A percentile compares a stretch with the other conserved stretches of the same genome.
phyloP scores from a whole-genome alignment of 352 stramenopile species.

The Phytophthora rubi region DNA sequence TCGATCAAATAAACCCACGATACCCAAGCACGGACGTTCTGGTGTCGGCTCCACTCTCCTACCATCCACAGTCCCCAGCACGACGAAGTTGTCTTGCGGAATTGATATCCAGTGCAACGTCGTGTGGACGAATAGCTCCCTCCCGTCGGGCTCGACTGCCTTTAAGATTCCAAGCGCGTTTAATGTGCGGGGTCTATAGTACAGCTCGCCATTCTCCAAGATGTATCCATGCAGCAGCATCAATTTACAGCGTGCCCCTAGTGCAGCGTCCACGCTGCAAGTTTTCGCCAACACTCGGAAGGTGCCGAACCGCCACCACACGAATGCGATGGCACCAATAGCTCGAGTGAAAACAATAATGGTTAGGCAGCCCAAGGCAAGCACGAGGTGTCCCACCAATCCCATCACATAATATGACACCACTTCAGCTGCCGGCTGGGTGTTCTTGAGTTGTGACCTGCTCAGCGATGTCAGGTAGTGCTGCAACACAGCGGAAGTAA shows the following conservation, averaged over 20 bases:
- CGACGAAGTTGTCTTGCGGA: constrained; percentile 16
- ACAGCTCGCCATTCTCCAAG: constrained; percentile 24
- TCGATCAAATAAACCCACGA: constrained; percentile 22
- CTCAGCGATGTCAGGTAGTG: constrained; percentile 30
- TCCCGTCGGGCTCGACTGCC: constrained; percentile 15
- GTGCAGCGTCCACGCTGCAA: constrained; percentile 26
- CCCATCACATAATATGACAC: constrained; percentile 31
- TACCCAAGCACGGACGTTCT: constrained; percentile 11
- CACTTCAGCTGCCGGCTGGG: constrained; percentile 10
- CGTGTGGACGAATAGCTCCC: constrained; percentile 17
- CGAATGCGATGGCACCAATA: constrained; percentile 15
- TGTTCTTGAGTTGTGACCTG: constrained; percentile 14
- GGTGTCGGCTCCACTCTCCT: constrained; percentile 5
- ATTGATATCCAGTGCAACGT: constrained; percentile 24
- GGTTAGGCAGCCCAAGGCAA: constrained; percentile 25
- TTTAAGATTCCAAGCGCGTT: constrained; percentile 35
- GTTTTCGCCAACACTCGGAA: constrained; percentile 14
- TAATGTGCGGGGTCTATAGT: constrained; percentile 23
- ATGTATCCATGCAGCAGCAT: constrained; percentile 30
- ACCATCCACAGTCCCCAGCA: constrained; percentile 16
- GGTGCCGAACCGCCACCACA: constrained; percentile 15
- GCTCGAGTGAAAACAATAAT: constrained; percentile 20
- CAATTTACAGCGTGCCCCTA: constrained; percentile 30
- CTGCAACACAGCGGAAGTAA: constrained; percentile 26
- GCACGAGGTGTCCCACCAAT: constrained; percentile 21